A percentile compares a stretch with the other conserved stretches of the same genome.
These are phyloP conservation scores for Aspergillus cejpii DNA, from an alignment of 2,329 filamentous ascomycete species.

Conservation along the genomic window DNA sequence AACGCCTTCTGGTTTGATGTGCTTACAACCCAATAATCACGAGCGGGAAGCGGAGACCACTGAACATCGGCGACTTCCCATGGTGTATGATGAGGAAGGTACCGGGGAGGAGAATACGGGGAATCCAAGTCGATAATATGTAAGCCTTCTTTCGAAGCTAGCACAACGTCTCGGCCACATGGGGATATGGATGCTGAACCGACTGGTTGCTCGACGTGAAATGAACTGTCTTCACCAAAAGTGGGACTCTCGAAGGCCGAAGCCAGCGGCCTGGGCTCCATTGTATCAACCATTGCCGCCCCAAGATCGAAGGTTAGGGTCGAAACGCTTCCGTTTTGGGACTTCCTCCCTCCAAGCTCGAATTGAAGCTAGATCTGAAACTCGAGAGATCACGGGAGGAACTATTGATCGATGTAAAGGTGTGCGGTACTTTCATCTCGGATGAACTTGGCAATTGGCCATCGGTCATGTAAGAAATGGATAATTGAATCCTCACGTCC, in stretches of 20 bases:
- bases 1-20: conserved; percentile 91
- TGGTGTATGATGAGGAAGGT: conserved; percentile 77
- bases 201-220: conserved; percentile 71
- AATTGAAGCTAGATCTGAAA: background rate
- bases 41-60: conserved; percentile 86
- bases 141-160: conserved; percentile 83
- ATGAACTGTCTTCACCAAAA: conserved; percentile 76
- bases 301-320: conserved; percentile 4
- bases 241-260: conserved; percentile 76
- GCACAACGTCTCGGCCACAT: conserved; percentile 78
- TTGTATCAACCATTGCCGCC: conserved; percentile 30
- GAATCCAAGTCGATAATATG: conserved; percentile 89
- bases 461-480: conserved; percentile 7
- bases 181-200: conserved; percentile 91
- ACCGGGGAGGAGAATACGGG: conserved; percentile 76
- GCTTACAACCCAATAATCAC: conserved; percentile 89
- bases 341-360: background rate
- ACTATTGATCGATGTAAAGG: background rate
- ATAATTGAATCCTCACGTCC: conserved; percentile 1
- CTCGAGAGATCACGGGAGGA: background rate
- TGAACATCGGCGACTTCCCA: conserved; percentile 96
- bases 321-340: background rate
- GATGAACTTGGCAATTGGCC: background rate
- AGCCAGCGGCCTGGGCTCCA: conserved; percentile 34
- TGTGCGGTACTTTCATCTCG: conserved; percentile 16